Base-by-base conservation (phyloP, 2,329 filamentous ascomycete genomes). In the Fusarium sp. region DNA sequence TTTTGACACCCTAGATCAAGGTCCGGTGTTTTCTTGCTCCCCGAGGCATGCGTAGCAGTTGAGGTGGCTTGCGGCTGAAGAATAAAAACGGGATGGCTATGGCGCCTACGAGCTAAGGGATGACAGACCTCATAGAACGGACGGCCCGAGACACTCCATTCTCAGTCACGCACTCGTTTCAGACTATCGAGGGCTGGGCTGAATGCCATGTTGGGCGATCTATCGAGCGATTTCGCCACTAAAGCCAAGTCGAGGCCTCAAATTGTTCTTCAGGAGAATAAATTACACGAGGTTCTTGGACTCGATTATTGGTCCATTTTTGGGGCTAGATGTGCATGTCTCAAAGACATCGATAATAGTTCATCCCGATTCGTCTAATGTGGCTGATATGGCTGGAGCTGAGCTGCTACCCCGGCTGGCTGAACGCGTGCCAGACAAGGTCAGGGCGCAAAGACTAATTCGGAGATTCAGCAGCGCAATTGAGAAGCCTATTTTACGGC, bases 251-350 rank as follows among this genome's bases (percentile, higher is more conserved):
- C 22, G 22, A 26, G 48, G 31, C 31, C 18, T 14, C n/a, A 4
- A 0, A 35, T 22, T 22, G 2, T 26, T 35, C 16, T 1, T 6
- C 18, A 22, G 13, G 31, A 1, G 16, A 16, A 6, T 26, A 7
- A 12, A 22, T 36, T 20, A 20, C 6, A 26, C 9, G 4, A 3
- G 11, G 2, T 16, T 22, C 0, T 22, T 7, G 1, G 6, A 9
- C 3, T 3, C 4, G 0, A 0, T 15, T 9, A 36, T 20, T 36
- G 18, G 22, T 24, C 20, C 2, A 24, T 5, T 14, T 0, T 18
- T 18, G 15, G 3, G 18, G 20, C 51, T 39, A 30, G 2, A 20
- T 24, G n/a, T 42, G 22, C 22, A 42, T 55, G 51, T 54, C 35
- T 54, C 2, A 18, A 3, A 14, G 18, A 6, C 26, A 31, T 55